Percentiles rank a stretch among this genome's conserved stretches.
These are phyloP conservation scores for Fusarium annulatum DNA, from an alignment of 2,329 filamentous ascomycete species.

Conservation along the genomic window DNA sequence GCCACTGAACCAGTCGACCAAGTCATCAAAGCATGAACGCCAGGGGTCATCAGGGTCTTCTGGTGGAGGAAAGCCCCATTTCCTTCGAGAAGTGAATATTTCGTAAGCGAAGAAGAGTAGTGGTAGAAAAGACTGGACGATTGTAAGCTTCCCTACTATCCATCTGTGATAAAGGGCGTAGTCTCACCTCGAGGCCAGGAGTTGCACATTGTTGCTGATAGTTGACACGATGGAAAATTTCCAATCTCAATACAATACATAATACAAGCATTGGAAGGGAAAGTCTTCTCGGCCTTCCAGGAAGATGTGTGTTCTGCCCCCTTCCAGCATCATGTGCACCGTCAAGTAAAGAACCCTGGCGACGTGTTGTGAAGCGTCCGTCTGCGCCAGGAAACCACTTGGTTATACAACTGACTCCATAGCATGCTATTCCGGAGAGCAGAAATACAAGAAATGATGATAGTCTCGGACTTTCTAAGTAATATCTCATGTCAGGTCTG, in stretches of 20 bases:
- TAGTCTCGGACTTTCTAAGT: constrained; percentile 59
- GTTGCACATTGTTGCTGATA: constrained; percentile 62
- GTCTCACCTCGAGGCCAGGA: constrained; percentile 60
- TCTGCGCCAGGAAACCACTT: constrained; percentile 60
- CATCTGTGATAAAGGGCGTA: not conserved
- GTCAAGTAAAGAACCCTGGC: constrained; percentile 36
- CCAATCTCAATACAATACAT: constrained; percentile 60
- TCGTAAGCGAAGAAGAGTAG: constrained; percentile 58
- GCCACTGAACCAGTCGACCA: constrained; percentile 59
- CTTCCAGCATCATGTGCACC: constrained; percentile 47
- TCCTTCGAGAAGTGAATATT: constrained; percentile 52
- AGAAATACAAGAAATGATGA: constrained; percentile 61
- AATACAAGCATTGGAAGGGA: constrained; percentile 58
- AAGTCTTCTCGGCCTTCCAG: constrained; percentile 59
- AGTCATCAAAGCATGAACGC: constrained; percentile 60
- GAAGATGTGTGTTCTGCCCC: constrained; percentile 50
- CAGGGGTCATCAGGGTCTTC: constrained; percentile 60
- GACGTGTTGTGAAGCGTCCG: constrained; percentile 56
- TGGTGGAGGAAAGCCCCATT: constrained; percentile 46
- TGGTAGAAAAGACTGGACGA: constrained; percentile 59
- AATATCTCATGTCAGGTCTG: not conserved
- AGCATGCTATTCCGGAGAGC: constrained; percentile 56
- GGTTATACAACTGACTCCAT: constrained; percentile 55
- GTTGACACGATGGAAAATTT: constrained; percentile 59
- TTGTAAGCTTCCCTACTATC: constrained; percentile 5